Evolutionary conservation across 139 green algal species (phyloP).

Genomic region (Chlorella vulgaris): DNA sequence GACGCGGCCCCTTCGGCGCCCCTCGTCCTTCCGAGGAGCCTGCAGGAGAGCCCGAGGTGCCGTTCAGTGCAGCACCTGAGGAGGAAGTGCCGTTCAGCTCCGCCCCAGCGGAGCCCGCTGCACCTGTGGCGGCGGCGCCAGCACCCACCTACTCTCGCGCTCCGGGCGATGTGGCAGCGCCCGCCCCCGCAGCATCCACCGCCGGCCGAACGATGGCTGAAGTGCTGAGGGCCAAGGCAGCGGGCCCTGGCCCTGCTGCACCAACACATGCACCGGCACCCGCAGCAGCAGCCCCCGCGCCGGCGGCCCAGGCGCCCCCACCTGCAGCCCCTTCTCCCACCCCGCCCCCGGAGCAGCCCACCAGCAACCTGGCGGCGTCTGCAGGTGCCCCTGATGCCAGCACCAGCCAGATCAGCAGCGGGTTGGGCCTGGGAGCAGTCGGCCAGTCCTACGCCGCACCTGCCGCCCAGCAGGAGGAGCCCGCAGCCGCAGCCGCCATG

Average conservation of each 20-base stretch:
- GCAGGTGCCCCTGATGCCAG: background rate
- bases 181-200: conserved; percentile 3
- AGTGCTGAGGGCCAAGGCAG: conserved; percentile 43
- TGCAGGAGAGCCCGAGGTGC: conserved; percentile 13
- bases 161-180: background rate
- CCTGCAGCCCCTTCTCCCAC: background rate
- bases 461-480: background rate
- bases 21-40: conserved; percentile 12
- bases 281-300: conserved; percentile 22
- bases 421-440: conserved; percentile 14
- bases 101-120: conserved; percentile 16
- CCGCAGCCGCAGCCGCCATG: background rate
- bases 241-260: background rate
- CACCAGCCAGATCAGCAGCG: conserved; percentile 7
- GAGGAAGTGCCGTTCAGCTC: conserved; percentile 31
- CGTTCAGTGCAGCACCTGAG: background rate
- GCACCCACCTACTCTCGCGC: conserved; percentile 32
- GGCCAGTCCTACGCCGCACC: conserved; percentile 23
- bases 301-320: background rate
- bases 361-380: conserved; percentile 28
- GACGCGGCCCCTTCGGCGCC: background rate
- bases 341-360: conserved; percentile 29
- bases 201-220: conserved; percentile 44
- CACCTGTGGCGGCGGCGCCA: conserved; percentile 7
- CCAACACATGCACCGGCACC: conserved; percentile 25